These are phyloP conservation scores for Oryza coarctata DNA, from an alignment of 176 grass and related monocot genomes.

Conservation along the genomic window DNA sequence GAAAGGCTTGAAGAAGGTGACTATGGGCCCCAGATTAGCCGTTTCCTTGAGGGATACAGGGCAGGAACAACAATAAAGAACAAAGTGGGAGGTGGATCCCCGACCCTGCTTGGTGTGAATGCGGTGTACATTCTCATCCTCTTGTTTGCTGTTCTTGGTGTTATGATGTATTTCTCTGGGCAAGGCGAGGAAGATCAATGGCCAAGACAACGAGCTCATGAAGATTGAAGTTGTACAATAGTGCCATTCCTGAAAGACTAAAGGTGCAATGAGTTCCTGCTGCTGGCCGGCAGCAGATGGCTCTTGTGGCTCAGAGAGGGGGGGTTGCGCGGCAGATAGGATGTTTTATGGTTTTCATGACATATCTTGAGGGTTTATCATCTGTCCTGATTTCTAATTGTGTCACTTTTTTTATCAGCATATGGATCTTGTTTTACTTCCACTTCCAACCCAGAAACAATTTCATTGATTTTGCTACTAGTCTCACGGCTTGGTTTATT, in stretches of 20 bases:
- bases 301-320: neutral
- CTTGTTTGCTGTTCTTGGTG: slow-evolving; percentile 47
- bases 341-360: slow-evolving; percentile 10
- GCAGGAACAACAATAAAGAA: slow-evolving; percentile 67
- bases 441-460: neutral
- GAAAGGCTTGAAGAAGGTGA: slow-evolving; percentile 66
- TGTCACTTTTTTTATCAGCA: neutral
- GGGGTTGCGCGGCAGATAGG: neutral
- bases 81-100: slow-evolving; percentile 39
- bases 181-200: slow-evolving; percentile 50
- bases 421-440: neutral
- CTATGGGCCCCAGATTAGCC: slow-evolving; percentile 70
- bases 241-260: neutral
- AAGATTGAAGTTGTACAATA: slow-evolving; percentile 22
- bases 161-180: slow-evolving; percentile 50
- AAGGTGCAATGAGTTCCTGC: neutral
- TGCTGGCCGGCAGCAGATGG: neutral
- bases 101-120: slow-evolving; percentile 48
- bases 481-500: neutral
- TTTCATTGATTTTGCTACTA: neutral
- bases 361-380: neutral
- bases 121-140: slow-evolving; percentile 56
- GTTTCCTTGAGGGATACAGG: slow-evolving; percentile 76
- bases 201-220: slow-evolving; percentile 42
- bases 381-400: neutral